Evolutionary conservation across 2,329 filamentous ascomycete species (phyloP), one percentile per base, ranked within the genome.

Genomic region (Pseudocercospora macadamiae): DNA sequence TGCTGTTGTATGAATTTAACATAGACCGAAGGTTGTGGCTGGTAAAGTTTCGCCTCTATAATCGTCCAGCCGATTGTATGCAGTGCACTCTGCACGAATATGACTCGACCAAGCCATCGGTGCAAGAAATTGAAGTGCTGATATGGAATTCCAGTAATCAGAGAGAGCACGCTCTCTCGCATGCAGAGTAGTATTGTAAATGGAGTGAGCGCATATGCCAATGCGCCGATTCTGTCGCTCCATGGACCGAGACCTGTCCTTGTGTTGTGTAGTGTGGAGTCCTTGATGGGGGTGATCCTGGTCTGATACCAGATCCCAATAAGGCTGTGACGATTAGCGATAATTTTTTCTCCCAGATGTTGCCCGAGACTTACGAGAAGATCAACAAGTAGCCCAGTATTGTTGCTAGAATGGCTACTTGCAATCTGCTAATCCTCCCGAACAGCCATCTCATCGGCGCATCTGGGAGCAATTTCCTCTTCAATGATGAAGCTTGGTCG

Each of bases 121-220:
- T 91, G 89, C 18, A 92, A 76, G 69, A 92, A 92, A 73, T 89
- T 87, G 80, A 92, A 91, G 67, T 83, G 85, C 65, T 91, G 89
- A 44, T 69, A 90, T 0, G 89, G 88, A 0, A 92, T 79, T 1
- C 89, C 89, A 0, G 89, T 92, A 49, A 90, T 72, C 12, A 89
- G 71, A 0, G 86, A 89, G 3, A 92, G 80, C 1, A 91, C 76
- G 0, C 86, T 89, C 70, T 92, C 89, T 37, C 89, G 82, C 57
- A 80, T 86, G n/a, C 83, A 80, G 10, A 92, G 79, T 48, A 89
- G 74, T 26, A 92, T 75, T 0, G 86, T 86, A 0, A 92, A 78
- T 0, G 89, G 89, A 0, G 89, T 91, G 8, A 92, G 79, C 0
- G 88, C 89, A 66, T 89, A 92, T 1, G 89, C 89, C 0, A 92